Base-by-base conservation (phyloP, 495 filamentous ascomycete genomes). In the Cercophora samala region DNA sequence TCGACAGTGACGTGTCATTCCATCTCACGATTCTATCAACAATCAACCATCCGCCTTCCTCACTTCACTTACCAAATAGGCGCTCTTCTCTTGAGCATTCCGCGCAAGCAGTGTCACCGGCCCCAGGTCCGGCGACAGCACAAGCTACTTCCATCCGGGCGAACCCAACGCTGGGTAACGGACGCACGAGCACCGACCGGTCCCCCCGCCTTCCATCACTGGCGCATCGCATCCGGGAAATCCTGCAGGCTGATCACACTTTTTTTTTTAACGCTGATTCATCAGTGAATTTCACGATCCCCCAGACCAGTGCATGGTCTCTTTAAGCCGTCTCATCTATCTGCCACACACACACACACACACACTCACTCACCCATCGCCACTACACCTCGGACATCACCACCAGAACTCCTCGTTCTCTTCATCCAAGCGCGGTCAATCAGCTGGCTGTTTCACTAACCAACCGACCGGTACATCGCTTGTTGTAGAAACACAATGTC, bases 401-500 rank as follows among this genome's bases (percentile, higher is more conserved):
- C 58, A 6, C 5, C 58, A 24, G 4, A 22, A 17, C 58, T 60
- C 17, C 8, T 23, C 22, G 0, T 60, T 13, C 3, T 9, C 24
- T 3, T 17, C 37, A 46, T 13, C 37, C 37, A 46, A 46, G 37
- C 15, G 37, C 13, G 6, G 37, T 46, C 53, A 56, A 56, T 56
- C 53, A 23, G 22, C 53, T 56, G 53, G 22, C n/a, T 56, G 53
- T 56, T 18, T 56, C 53, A 56, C n/a, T 56, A 23, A 2, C 13
- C 19, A 1, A 56, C 53, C 18, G 8, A 23, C 53, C 53, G 53
- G 9, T 22, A 29, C 8, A 60, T n/a, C 9, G 58, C 58, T 24
- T 60, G 3, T 29, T n/a, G 21, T n/a, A n/a, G n/a, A n/a, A 71
- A 74, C 75, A 76, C 71, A 62, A 83, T 83, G 81, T 70, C 81